A percentile compares a stretch with the other conserved stretches of the same genome.
Conservation (phyloP, 2,329 filamentous ascomycete species). For the Ceratocystis papillata region DNA sequence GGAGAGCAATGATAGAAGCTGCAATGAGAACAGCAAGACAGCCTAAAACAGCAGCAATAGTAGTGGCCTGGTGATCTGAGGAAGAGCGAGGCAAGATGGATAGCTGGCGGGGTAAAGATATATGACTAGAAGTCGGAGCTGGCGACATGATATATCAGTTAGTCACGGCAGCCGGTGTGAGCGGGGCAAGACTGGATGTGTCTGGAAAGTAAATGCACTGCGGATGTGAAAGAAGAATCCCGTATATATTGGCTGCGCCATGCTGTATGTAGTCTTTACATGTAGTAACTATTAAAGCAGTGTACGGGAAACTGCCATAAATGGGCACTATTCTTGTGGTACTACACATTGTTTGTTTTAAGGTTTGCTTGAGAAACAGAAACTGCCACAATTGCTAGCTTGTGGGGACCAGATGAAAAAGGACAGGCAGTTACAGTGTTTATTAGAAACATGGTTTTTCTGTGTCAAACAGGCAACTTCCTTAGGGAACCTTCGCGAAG, state of each 20-base stretch:
- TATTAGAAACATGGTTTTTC: not conserved
- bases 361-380: not conserved
- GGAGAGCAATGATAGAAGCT: not conserved
- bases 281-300: no score
- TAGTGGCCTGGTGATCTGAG: not conserved
- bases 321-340: not conserved
- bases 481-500: not conserved
- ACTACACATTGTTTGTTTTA: not conserved
- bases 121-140: not conserved
- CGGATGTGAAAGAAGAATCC: no score
- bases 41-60: conserved; percentile 3
- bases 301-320: no score
- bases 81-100: not conserved
- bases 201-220: no score
- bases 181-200: not conserved
- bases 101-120: not conserved
- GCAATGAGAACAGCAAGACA: conserved; percentile 13
- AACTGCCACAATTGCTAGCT: not conserved
- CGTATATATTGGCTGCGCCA: not conserved
- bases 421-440: not conserved
- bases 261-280: not conserved
- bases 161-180: not conserved
- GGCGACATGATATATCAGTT: not conserved
- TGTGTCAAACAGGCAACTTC: not conserved
- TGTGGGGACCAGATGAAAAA: not conserved